Evolutionary conservation across 2,329 filamentous ascomycete genomes (phyloP), one percentile per base, ranked within the genome.

Genomic region (Aspergillus persii): DNA sequence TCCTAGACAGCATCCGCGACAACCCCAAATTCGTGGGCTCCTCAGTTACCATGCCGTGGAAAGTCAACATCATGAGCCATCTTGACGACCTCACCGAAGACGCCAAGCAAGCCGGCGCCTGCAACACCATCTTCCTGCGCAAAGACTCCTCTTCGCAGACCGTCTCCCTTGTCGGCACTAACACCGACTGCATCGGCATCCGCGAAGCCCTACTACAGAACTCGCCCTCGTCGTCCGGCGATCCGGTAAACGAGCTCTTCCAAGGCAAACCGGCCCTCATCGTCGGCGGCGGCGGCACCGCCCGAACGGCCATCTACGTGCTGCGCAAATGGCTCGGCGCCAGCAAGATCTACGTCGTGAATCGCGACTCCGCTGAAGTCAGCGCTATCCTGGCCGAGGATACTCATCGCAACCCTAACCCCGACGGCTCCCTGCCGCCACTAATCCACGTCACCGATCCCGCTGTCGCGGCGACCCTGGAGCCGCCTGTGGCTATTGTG

Each of bases 41-140:
- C 26, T 86, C 88, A 3, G 86, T 94, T 41, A 94, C 90, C 23
- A 95, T 94, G 90, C 91, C 91, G 0, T 87, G 91, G 80, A 94
- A 95, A 75, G 85, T 94, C 29, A 81, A 86, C 66, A 91, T 94
- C 70, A 84, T 93, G 60, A 81, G 85, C 0, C 81, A 91, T 66
- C 82, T 94, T 8, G 90, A 94, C 69, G 84, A 87, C 56, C 79
- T 93, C 41, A 92, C 89, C 6, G 83, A 86, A 26, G 89, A 92
- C 75, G 90, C 86, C 65, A 82, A 83, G 53, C 86, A 88, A 39
- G 88, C 92, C 26, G 90, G 90, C 51, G 90, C 90, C 53, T 88
- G 89, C 75, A 94, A 95, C 79, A 95, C 90, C 0, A 83, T 94
- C 54, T 93, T 89, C 77, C 73, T 90, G 50, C 80, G 83, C 51